A percentile compares a stretch with the other conserved stretches of the same genome.
Conservation (phyloP, 2,329 filamentous ascomycete genomes). For the Exserohilum rostratum region DNA sequence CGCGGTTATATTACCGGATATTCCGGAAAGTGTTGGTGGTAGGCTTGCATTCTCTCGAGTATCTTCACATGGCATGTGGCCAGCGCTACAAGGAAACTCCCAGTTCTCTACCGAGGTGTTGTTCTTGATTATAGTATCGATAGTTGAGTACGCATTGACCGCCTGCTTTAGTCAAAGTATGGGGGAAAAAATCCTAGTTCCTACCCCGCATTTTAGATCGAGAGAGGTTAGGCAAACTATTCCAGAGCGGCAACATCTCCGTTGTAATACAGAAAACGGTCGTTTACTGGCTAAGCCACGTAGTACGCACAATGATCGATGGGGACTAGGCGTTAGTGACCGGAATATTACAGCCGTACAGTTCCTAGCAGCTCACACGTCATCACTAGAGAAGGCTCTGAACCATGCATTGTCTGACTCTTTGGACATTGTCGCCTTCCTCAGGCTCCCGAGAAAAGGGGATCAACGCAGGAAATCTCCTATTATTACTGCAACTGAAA, state of each 20-base stretch:
- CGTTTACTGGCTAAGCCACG: conserved; percentile 15
- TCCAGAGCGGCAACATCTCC: conserved; percentile 19
- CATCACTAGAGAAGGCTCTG: background rate
- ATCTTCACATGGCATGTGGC: background rate
- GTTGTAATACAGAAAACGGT: conserved; percentile 10
- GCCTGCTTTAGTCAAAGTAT: conserved; percentile 1
- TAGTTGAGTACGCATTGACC: background rate
- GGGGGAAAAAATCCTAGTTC: conserved; percentile 3
- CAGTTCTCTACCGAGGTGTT: background rate
- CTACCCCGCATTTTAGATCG: conserved; percentile 22
- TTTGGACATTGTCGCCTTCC: too few species aligned
- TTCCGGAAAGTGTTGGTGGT: background rate
- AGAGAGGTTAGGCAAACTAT: conserved; percentile 5
- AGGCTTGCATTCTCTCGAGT: too few species aligned
- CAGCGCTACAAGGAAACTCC: background rate
- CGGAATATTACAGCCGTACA: background rate
- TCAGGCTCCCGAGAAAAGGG: background rate
- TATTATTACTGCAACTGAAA: background rate
- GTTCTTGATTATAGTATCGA: background rate
- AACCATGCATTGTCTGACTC: background rate
- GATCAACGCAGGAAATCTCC: background rate
- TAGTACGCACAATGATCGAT: background rate
- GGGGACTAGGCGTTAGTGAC: background rate
- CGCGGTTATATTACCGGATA: background rate
- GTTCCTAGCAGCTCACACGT: background rate